A percentile compares a stretch with the other conserved stretches of the same genome.
phyloP scores from a whole-genome alignment of 2,329 filamentous ascomycete genomes.

The Aspergillus spinulosporus region DNA sequence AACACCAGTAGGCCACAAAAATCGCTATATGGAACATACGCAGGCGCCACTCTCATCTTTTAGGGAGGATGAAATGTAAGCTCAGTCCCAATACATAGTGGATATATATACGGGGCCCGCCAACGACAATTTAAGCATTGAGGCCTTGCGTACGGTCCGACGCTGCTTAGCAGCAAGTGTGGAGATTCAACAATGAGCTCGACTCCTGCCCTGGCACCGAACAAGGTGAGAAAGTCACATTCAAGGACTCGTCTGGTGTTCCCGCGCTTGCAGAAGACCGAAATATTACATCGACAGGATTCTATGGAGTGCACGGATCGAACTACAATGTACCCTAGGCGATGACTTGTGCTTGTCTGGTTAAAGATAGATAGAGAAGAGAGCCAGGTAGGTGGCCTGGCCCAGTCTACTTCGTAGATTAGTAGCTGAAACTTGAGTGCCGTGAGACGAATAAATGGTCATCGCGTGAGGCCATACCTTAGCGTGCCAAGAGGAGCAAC shows the following conservation, averaged over 20 bases:
- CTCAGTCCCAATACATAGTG: background rate
- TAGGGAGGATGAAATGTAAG: background rate
- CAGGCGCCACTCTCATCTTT: background rate
- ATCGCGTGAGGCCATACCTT: background rate
- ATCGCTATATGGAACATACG: background rate
- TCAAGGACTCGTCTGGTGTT: background rate
- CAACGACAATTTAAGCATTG: background rate
- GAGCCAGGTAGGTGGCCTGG: background rate
- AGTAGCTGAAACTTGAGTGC: background rate
- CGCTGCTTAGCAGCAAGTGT: background rate
- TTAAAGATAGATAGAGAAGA: background rate
- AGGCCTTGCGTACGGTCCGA: background rate
- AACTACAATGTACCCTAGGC: background rate
- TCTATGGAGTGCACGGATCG: background rate
- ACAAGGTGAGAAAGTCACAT: background rate
- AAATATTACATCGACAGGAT: background rate
- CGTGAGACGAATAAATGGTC: background rate
- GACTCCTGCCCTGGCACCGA: background rate
- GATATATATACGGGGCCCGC: background rate
- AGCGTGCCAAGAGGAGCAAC: background rate
- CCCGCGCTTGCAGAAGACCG: background rate
- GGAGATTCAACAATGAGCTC: background rate
- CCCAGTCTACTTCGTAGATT: background rate
- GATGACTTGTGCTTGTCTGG: background rate
- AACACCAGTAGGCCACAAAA: background rate